These are phyloP conservation scores for Suillus occidentalis DNA, from an alignment of 768 basidiomycete genomes.

Conservation along the genomic window DNA sequence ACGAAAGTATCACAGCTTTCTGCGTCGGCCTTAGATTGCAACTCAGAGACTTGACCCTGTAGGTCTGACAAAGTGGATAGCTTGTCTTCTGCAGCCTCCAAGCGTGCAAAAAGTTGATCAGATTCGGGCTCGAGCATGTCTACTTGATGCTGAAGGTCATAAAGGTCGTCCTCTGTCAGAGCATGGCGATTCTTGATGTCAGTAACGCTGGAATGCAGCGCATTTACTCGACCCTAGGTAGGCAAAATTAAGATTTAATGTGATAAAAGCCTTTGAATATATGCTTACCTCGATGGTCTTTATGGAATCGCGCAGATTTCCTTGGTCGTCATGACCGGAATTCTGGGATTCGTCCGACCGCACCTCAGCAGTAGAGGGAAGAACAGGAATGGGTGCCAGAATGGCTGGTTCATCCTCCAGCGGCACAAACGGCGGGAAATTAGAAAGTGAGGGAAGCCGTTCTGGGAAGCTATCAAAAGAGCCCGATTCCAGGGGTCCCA, in stretches of 20 bases:
- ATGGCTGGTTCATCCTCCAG: background rate
- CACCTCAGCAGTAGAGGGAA: background rate
- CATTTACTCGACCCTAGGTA: conserved; percentile 23
- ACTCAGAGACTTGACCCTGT: conserved; percentile 23
- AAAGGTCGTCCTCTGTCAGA: conserved; percentile 29
- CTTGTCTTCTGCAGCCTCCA: conserved; percentile 30
- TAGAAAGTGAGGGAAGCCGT: conserved; percentile 2
- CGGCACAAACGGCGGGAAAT: background rate
- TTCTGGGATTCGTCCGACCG: background rate
- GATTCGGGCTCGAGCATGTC: conserved; percentile 39
- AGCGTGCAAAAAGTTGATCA: conserved; percentile 28
- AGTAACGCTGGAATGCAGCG: conserved; percentile 21
- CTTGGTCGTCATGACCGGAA: background rate
- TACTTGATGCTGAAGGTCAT: conserved; percentile 36
- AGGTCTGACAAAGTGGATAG: conserved; percentile 30
- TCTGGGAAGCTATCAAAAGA: conserved; percentile 1
- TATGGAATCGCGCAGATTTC: conserved; percentile 14
- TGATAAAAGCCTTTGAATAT: background rate
- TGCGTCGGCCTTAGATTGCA: conserved; percentile 24
- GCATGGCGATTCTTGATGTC: conserved; percentile 25
- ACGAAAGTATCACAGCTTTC: conserved; percentile 12
- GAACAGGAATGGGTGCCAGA: background rate
- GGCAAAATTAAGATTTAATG: background rate
- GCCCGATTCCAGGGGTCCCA: background rate
- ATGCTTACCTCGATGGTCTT: conserved; percentile 21